Percentiles rank a stretch among this genome's conserved stretches.
Conservation (phyloP, 345 rosid species). For the Salix suchowensis region DNA sequence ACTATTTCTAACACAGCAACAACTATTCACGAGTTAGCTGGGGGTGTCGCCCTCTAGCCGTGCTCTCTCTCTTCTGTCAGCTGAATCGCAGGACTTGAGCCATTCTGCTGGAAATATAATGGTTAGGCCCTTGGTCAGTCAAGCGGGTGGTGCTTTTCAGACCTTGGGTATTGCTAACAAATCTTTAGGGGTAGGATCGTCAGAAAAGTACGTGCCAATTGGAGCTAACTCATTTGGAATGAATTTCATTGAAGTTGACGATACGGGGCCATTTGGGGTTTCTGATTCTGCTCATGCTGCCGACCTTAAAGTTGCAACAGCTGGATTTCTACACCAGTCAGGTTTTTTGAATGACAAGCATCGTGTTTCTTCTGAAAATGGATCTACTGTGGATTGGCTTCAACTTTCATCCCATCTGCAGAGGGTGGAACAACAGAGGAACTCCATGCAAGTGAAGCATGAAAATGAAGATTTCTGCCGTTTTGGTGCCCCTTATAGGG, state of each 20-base stretch:
- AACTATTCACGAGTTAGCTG: constrained; percentile 38
- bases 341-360: constrained; percentile 25
- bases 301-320: constrained; percentile 15
- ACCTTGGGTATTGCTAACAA: constrained; percentile 23
- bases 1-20: constrained; percentile 25
- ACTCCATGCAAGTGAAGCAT: constrained; percentile 27
- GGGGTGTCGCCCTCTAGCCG: constrained; percentile 47
- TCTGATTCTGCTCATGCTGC: constrained; percentile 16
- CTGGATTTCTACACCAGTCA: constrained; percentile 21
- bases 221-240: constrained; percentile 10
- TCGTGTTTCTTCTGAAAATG: constrained; percentile 24
- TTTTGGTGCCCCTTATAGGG: constrained; percentile 20
- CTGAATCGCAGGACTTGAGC: constrained; percentile 47
- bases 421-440: constrained; percentile 48
- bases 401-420: constrained; percentile 52
- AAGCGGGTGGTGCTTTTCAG: constrained; percentile 21
- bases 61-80: constrained; percentile 99
- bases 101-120: constrained; percentile 35
- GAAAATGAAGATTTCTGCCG: constrained; percentile 27
- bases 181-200: constrained; percentile 9
- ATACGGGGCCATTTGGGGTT: constrained; percentile 11
- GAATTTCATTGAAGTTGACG: constrained; percentile 12
- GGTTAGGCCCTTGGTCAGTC: constrained; percentile 31
- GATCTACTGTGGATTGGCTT: constrained; percentile 43
- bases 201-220: constrained; percentile 10